These are phyloP conservation scores for Phoma sp. DNA, from an alignment of 2,329 filamentous ascomycete genomes.

Conservation along the genomic window DNA sequence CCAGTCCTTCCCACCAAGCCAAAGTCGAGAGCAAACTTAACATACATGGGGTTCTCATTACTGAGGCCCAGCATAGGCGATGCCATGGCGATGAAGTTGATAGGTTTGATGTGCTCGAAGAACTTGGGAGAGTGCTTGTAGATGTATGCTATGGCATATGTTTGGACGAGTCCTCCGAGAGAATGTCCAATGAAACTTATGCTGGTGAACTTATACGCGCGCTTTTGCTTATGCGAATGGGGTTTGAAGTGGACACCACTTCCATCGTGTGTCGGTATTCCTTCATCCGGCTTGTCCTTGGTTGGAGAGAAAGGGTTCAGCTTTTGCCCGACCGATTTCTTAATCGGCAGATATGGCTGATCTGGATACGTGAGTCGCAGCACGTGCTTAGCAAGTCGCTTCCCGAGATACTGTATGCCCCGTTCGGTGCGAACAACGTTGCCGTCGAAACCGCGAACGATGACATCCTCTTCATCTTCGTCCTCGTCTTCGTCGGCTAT, in stretches of 20 bases:
- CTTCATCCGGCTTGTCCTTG: conserved; percentile 52
- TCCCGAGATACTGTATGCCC: conserved; percentile 96
- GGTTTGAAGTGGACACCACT: conserved; percentile 64
- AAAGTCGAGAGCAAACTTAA: conserved; percentile 96
- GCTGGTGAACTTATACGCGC: conserved; percentile 84
- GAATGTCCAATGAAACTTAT: conserved; percentile 96
- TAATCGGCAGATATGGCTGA: conserved; percentile 80
- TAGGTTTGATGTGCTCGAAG: conserved; percentile 81
- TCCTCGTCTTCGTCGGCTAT: conserved; percentile 52
- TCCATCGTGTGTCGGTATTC: conserved; percentile 62
- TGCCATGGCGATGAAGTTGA: conserved; percentile 90
- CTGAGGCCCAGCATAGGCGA: conserved; percentile 89
- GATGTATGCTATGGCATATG: conserved; percentile 94
- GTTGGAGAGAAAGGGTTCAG: conserved; percentile 56
- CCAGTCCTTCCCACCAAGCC: conserved; percentile 95
- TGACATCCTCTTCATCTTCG: conserved; percentile 80
- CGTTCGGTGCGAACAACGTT: conserved; percentile 91
- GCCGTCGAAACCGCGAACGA: conserved; percentile 87
- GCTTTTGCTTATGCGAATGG: conserved; percentile 52
- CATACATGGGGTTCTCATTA: conserved; percentile 96
- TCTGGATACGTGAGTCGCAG: conserved; percentile 91
- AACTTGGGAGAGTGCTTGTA: conserved; percentile 94
- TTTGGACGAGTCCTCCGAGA: conserved; percentile 86
- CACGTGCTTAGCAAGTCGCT: conserved; percentile 89
- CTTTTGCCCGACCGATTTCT: conserved; percentile 59